Conservation (phyloP, 1,284 basidiomycete genomes). For the Papiliotrema nemorosa region DNA sequence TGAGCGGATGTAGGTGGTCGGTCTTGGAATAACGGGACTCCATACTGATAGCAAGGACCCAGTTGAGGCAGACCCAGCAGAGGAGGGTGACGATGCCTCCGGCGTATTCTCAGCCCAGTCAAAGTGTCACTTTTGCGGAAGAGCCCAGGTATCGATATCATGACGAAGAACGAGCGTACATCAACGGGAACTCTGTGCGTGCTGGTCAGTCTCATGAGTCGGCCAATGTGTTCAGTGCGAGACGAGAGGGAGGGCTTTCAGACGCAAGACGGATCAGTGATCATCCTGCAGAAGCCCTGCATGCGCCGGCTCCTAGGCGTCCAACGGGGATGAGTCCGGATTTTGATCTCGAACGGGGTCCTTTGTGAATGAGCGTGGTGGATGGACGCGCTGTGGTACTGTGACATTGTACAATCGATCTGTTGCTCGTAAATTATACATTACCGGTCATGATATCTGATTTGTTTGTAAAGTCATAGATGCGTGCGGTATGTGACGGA, state of each 20-base stretch:
- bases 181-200: too few species aligned
- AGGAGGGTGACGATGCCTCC: slow-evolving; percentile 5
- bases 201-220: too few species aligned
- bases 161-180: too few species aligned
- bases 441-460: too few species aligned
- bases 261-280: neutral
- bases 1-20: slow-evolving; percentile 1
- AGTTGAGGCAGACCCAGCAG: neutral
- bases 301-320: neutral
- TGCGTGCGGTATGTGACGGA: too few species aligned
- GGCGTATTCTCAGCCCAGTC: slow-evolving; percentile 1
- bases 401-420: too few species aligned
- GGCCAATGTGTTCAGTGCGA: too few species aligned
- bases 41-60: neutral
- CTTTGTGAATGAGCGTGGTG: too few species aligned
- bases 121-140: neutral
- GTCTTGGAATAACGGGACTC: neutral
- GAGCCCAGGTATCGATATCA: too few species aligned
- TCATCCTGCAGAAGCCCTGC: neutral
- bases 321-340: neutral
- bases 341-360: neutral
- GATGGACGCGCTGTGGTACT: too few species aligned
- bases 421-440: too few species aligned
- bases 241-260: neutral
- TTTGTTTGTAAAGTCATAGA: too few species aligned